Conservation (phyloP, 257 asterid genomes). For the Galeopsis tetrahit region DNA sequence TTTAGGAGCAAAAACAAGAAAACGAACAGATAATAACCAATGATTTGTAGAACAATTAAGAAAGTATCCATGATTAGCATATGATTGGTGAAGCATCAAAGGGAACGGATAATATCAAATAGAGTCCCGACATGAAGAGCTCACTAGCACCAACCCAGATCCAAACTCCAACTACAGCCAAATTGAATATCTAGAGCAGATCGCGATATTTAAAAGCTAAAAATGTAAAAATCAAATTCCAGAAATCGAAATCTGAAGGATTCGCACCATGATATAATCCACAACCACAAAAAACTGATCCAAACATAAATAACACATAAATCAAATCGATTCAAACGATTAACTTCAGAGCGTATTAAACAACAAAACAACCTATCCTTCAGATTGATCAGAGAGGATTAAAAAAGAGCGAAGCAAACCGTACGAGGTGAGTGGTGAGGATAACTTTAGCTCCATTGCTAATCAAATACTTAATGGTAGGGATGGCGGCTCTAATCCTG, state of each 20-base stretch:
- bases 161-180: background rate
- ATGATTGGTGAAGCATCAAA: slow-evolving; percentile 19
- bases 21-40: background rate
- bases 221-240: background rate
- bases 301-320: background rate
- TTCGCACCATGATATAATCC: background rate
- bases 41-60: background rate
- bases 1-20: background rate
- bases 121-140: background rate
- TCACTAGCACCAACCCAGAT: slow-evolving; percentile 22
- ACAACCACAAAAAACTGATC: slow-evolving; percentile 7
- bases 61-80: background rate
- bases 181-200: slow-evolving; percentile 23
- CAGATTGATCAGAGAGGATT: background rate
- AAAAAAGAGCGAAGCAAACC: slow-evolving; percentile 24
- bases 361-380: background rate
- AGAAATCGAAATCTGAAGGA: background rate
- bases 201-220: background rate
- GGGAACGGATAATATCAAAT: background rate
- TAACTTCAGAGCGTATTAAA: background rate
- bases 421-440: slow-evolving; percentile 84
- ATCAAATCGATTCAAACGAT: slow-evolving; percentile 4
- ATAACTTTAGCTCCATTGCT: slow-evolving; percentile 64
- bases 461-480: slow-evolving; percentile 75
- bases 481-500: slow-evolving; percentile 80